Evolutionary conservation across 2,329 filamentous ascomycete genomes (phyloP).

Genomic region (Talaromyces sp.): DNA sequence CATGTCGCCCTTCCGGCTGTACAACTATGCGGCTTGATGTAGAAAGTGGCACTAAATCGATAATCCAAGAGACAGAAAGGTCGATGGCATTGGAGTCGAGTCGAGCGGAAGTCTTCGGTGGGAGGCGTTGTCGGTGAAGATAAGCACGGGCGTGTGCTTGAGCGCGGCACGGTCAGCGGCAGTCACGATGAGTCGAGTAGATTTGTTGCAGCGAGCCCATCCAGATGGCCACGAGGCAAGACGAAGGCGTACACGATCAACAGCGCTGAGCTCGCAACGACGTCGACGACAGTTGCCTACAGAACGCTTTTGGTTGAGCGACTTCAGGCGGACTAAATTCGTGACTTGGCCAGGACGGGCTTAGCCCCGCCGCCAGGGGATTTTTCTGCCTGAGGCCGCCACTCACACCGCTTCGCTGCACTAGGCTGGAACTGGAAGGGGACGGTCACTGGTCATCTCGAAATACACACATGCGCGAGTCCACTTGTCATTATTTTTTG

Average conservation of each 20-base stretch:
- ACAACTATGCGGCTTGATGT: background rate
- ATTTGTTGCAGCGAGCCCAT: background rate
- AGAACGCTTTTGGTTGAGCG: constrained; percentile 1
- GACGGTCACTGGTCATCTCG: background rate
- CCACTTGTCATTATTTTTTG: background rate
- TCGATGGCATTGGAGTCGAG: background rate
- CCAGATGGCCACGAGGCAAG: background rate
- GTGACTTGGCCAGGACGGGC: background rate
- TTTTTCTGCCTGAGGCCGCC: background rate
- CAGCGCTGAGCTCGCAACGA: background rate
- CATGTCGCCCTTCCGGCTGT: background rate
- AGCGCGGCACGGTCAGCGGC: background rate
- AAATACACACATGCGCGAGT: background rate
- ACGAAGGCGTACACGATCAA: background rate
- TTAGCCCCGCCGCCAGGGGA: background rate
- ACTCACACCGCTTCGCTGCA: background rate
- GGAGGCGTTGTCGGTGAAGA: background rate
- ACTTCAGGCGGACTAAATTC: background rate
- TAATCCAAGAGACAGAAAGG: background rate
- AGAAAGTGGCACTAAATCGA: background rate
- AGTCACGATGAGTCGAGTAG: background rate
- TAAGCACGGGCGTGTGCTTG: background rate
- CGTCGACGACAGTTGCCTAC: background rate
- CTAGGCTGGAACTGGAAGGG: background rate
- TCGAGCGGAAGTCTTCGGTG: background rate